These are phyloP conservation scores for Quillaja saponaria DNA, from an alignment of 306 rosid genomes.

Conservation along the genomic window DNA sequence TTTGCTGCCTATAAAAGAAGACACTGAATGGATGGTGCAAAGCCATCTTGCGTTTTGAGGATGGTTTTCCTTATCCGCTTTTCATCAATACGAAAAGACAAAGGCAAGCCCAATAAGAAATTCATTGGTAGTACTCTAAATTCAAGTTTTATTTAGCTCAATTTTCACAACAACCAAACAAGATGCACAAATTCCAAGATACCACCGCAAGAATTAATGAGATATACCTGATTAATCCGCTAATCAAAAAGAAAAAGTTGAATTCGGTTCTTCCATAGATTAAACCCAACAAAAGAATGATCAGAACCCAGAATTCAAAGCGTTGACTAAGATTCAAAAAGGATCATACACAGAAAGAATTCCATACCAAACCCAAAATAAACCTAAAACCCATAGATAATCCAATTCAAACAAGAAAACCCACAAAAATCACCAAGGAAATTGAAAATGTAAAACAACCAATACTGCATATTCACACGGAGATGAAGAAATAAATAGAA, in stretches of 20 bases:
- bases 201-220: background rate
- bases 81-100: too few relatives aligned
- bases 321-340: constrained; percentile 24
- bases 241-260: background rate
- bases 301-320: constrained; percentile 17
- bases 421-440: constrained; percentile 10
- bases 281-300: background rate
- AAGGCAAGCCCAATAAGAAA: background rate
- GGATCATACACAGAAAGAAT: constrained; percentile 25
- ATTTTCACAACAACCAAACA: constrained; percentile 28
- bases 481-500: background rate
- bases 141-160: constrained; percentile 11
- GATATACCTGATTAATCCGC: background rate
- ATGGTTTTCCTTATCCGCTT: background rate
- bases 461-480: background rate
- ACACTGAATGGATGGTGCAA: too few relatives aligned
- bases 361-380: constrained; percentile 8
- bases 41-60: background rate
- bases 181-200: constrained; percentile 4
- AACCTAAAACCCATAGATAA: constrained; percentile 14
- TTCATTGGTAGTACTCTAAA: background rate
- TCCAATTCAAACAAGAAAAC: constrained; percentile 27
- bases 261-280: background rate
- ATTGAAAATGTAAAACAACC: background rate
- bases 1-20: too few relatives aligned